Conservation (phyloP, 2,329 filamentous ascomycete genomes). For the Cladosporium velox region DNA sequence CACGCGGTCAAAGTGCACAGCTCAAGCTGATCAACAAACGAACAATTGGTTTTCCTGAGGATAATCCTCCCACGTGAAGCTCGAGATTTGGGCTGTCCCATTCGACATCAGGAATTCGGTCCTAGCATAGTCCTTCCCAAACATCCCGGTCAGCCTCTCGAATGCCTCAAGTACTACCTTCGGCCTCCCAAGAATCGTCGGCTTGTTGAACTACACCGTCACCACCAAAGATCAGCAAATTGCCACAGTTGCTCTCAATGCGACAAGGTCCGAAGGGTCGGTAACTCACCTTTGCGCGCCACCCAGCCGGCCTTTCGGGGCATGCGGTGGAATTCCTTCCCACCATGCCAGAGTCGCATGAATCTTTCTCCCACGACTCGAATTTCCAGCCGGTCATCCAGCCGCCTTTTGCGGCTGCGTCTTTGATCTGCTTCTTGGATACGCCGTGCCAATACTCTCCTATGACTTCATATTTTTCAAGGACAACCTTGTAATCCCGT, state of each 20-base stretch:
- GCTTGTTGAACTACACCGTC: not conserved
- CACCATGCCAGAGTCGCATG: not conserved
- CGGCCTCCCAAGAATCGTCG: not conserved
- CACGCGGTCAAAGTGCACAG: not conserved
- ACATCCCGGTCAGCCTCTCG: not conserved
- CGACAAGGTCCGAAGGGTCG: too few species aligned
- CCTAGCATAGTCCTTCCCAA: not conserved
- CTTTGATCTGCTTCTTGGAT: not conserved
- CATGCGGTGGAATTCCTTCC: not conserved
- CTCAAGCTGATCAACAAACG: not conserved
- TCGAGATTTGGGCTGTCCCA: not conserved
- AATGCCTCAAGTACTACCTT: not conserved
- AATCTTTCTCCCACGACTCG: not conserved
- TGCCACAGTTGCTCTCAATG: not conserved
- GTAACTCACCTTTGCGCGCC: not conserved
- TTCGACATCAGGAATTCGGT: not conserved
- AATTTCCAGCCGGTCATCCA: not conserved
- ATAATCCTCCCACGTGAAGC: not conserved
- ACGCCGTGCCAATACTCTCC: not conserved
- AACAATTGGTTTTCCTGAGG: not conserved
- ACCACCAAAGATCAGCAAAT: not conserved
- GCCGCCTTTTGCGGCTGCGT: not conserved
- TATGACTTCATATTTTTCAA: not conserved
- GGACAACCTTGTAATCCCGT: not conserved
- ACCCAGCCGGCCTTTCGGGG: not conserved